Conservation (phyloP, 164 flowering plant species). For the Annona cherimola region DNA sequence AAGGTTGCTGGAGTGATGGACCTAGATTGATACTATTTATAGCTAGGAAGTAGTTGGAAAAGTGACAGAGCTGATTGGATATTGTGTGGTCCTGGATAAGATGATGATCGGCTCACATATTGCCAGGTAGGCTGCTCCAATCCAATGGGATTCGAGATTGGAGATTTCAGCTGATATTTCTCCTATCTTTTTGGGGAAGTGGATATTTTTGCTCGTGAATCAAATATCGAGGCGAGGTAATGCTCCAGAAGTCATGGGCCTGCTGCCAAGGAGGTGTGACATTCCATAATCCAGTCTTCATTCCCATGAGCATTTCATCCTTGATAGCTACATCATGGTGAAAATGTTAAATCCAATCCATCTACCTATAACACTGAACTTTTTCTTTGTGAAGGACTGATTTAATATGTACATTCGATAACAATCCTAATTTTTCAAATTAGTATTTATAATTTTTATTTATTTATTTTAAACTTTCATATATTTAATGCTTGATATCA, state of each 20-base stretch:
- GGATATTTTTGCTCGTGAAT: constrained; percentile 10
- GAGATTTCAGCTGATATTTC: constrained; percentile 41
- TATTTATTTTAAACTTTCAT: too few relatives aligned
- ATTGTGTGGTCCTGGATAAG: constrained; percentile 45
- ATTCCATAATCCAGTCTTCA: not conserved
- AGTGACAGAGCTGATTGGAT: not conserved
- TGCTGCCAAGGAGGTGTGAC: not conserved
- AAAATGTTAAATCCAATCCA: too few relatives aligned
- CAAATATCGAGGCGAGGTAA: not conserved
- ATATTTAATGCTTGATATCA: too few relatives aligned
- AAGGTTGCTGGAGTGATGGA: not conserved
- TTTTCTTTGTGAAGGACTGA: too few relatives aligned
- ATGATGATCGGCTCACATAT: constrained; percentile 32
- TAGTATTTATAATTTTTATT: too few relatives aligned
- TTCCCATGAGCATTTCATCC: too few relatives aligned
- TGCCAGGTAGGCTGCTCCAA: constrained; percentile 31
- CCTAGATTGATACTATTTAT: not conserved
- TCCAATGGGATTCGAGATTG: constrained; percentile 49
- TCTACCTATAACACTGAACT: too few relatives aligned
- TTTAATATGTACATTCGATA: too few relatives aligned
- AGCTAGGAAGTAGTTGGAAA: not conserved
- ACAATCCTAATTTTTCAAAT: too few relatives aligned
- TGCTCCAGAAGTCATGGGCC: not conserved
- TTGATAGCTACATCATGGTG: too few relatives aligned
- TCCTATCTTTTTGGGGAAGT: not conserved